Evolutionary conservation across 108 stramenopile genomes (phyloP).

Genomic region (Chaetoceros tenuissimus): DNA sequence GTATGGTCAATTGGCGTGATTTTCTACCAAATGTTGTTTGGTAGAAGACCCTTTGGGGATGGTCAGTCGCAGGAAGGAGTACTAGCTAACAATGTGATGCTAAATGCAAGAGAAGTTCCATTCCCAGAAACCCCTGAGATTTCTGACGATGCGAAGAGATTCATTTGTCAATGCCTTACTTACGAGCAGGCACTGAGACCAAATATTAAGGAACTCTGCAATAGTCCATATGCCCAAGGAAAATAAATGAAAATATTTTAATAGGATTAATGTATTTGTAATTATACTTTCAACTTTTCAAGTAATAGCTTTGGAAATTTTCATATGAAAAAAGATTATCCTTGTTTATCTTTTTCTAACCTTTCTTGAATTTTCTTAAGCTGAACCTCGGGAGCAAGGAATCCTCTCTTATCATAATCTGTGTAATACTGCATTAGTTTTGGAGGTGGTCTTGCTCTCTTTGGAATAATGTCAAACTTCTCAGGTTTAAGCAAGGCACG

Average conservation of each 20-base stretch:
- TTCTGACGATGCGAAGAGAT: constrained; percentile 87
- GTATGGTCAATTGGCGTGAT: constrained; percentile 99
- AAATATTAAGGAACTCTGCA: constrained; percentile 79
- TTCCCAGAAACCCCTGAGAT: constrained; percentile 83
- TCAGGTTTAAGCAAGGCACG: constrained; percentile 89
- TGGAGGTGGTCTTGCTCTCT: constrained; percentile 89
- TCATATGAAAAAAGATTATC: neutral
- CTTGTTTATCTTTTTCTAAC: no score
- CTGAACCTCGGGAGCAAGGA: constrained; percentile 91
- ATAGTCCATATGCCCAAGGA: constrained; percentile 52
- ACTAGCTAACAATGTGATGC: constrained; percentile 82
- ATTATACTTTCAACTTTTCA: neutral
- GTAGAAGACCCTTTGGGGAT: constrained; percentile 95
- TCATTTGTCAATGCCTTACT: constrained; percentile 85
- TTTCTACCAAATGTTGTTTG: constrained; percentile 98
- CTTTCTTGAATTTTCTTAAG: constrained; percentile 37
- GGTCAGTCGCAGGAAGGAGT: constrained; percentile 93
- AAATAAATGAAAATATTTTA: neutral
- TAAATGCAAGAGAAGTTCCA: constrained; percentile 84
- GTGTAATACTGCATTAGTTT: constrained; percentile 91
- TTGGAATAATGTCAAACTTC: constrained; percentile 76
- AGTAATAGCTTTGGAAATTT: neutral
- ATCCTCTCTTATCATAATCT: constrained; percentile 88
- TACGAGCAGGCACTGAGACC: constrained; percentile 88
- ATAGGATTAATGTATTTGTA: neutral